Base-by-base conservation (phyloP, 371 early-diverging fungal species). In the Mucor saturninus region DNA sequence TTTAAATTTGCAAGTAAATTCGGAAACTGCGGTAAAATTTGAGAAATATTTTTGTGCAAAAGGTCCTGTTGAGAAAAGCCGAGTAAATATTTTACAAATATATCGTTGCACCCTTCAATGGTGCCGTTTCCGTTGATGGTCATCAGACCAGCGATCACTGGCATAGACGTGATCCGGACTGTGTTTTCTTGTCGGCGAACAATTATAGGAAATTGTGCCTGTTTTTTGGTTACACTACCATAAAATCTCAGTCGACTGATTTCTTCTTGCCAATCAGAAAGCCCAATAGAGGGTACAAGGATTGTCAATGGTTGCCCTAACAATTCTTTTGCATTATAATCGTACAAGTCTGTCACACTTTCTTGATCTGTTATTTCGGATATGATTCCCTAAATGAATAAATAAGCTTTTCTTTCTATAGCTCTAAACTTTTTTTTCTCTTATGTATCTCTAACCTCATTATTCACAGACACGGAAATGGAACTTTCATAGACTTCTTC, bases 91-190 rank as follows among this genome's bases (percentile, higher is more conserved):
- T 85, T 82, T 28, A 82, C 81, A 72, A 90, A 88, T 7, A 80
- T 85, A 29, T 85, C 74, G 67, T 88, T 88, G 71, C 86, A 85
- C 13, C 85, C 81, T 48, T 85, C 86, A 54, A 89, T 85, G 45
- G 74, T 65, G 7, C 89, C 88, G 35, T 76, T 70, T 30, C 66
- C 68, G 26, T 81, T 77, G 6, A 81, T 63, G 15, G 88, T 89
- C 65, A 90, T 77, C 30, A 90, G 83, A 28, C 91, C 89, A 29
- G 89, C 86, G 54, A 89, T 85, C 71, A 86, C 79, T 49, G 89
- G 87, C 64, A 90, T 87, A 10, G 86, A 84, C 40, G 87, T 87
- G 48, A 90, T 80, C 13, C 81, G 81, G 49, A 88, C 54, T 29
- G 71, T 74, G 32, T 72, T 65, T n/a, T 56, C 21, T 7, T 55